Evolutionary conservation across 2,329 filamentous ascomycete species (phyloP), one percentile per base, ranked within the genome.

Genomic region (Diaporthe velutina): DNA sequence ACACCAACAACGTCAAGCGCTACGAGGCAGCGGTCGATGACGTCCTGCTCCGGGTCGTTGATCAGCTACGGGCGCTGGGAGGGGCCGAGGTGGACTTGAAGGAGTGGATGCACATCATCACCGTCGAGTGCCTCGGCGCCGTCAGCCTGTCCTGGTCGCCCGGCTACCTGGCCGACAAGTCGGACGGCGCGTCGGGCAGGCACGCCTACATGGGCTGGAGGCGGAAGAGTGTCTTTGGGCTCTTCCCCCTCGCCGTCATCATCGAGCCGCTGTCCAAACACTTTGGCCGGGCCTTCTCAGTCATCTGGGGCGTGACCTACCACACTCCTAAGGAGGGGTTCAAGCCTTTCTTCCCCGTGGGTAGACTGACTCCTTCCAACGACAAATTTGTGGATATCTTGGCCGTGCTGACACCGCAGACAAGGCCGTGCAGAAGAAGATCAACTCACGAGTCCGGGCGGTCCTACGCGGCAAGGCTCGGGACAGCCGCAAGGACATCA

Each of bases 31-130:
- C 82, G 0, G 80, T 89, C 8, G 85, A 89, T 38, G 75, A 75
- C 0, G 86, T 88, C 1, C 77, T 89, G 9, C 74, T 79, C 4
- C 78, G 78, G 0, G 83, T 80, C 1, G 75, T 88, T 1, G 74
- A 80, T 3, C 84, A 82, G 35, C 77, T 90, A 0, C 80, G 78
- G 5, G 73, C 74, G 0, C 78, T 88, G 1, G 60, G 83, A 0
- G 86, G 86, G 0, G 77, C 79, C 1, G 82, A 85, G 38, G 78
- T 90, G 5, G 86, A 89, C 73, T 78, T 90, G 25, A 87, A 86
- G 68, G 85, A 88, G 71, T 90, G 88, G 88, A 90, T 90, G 88
- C 88, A 90, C 79, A 89, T 90, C 73, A 82, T 89, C 25, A 85
- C 84, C 1, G 87, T 90, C 40, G 88, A 90, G 76, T 88, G 85